Conservation (phyloP, 805 yeast genomes). For the Wickerhamomyces chambardii region DNA sequence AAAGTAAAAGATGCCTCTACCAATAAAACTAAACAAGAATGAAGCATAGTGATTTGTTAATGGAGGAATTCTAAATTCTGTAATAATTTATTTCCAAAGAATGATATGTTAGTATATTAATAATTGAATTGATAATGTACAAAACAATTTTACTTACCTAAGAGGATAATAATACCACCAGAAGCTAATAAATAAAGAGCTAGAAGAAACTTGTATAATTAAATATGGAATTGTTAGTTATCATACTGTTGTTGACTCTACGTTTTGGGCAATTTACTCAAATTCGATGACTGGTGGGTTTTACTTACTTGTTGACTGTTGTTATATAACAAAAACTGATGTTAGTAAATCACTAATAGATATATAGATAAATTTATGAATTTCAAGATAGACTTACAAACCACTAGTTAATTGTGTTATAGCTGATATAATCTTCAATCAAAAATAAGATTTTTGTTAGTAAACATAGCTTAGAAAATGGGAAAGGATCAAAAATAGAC, state of each 20-base stretch:
- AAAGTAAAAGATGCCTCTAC: constrained; percentile 58
- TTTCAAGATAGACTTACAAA: constrained; percentile 24
- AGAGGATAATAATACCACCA: constrained; percentile 42
- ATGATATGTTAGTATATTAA: no score
- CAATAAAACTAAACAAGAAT: constrained; percentile 55
- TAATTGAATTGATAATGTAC: no score
- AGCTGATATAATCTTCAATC: constrained; percentile 13
- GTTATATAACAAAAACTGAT: no score
- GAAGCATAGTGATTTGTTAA: constrained; percentile 57
- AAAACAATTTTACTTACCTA: constrained; percentile 27
- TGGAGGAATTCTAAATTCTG: constrained; percentile 37
- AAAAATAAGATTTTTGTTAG: no score
- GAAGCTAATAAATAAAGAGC: constrained; percentile 50
- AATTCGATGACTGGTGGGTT: not conserved
- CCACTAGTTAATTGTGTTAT: constrained; percentile 21
- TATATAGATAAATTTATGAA: constrained; percentile 14
- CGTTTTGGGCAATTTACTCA: no score
- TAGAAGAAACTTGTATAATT: constrained; percentile 34
- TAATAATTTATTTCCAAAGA: not conserved
- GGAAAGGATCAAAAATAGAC: no score
- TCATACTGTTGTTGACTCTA: no score
- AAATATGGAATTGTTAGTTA: not conserved
- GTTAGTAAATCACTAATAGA: no score
- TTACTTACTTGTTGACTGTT: constrained; percentile 26
- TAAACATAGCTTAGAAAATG: not conserved